Percentiles rank a stretch among this genome's conserved stretches.
Evolutionary conservation across 202 grass and related monocot species (phyloP).

Genomic region (Panicum hallii): DNA sequence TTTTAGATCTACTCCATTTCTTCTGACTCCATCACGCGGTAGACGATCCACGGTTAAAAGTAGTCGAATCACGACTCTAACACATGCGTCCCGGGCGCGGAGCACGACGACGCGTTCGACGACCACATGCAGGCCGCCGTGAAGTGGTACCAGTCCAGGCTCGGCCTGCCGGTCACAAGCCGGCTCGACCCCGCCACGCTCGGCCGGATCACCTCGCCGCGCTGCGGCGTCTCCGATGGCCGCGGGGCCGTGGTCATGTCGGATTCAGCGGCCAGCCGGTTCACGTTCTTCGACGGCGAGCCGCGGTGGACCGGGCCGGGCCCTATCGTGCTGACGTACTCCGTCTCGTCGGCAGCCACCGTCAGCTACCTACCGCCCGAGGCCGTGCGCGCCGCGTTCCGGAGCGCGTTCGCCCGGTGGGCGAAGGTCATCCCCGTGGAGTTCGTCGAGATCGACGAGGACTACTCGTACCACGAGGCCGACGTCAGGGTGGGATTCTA

Average conservation of each 20-base stretch:
- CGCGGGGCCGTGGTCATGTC: conserved; percentile 19
- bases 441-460: conserved; percentile 51
- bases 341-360: conserved; percentile 50
- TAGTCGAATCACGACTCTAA: too few relatives aligned
- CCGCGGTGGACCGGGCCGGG: conserved; percentile 59
- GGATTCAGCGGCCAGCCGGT: conserved; percentile 38
- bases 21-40: too few relatives aligned
- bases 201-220: conserved; percentile 60
- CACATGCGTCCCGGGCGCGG: conserved; percentile 1
- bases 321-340: conserved; percentile 61
- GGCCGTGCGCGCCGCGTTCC: conserved; percentile 59
- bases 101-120: conserved; percentile 67
- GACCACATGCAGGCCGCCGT: conserved; percentile 58
- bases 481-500: conserved; percentile 79
- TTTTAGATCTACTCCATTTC: too few relatives aligned
- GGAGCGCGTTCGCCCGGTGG: conserved; percentile 70
- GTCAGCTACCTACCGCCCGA: conserved; percentile 44
- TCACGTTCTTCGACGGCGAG: conserved; percentile 63
- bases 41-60: too few relatives aligned
- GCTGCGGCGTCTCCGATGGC: conserved; percentile 67
- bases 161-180: conserved; percentile 66
- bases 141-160: conserved; percentile 59
- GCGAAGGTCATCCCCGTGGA: conserved; percentile 73
- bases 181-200: conserved; percentile 68
- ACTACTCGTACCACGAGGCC: neutral